Evolutionary conservation across 1,284 basidiomycete species (phyloP), one percentile per base, ranked within the genome.

Genomic region (Binderoboletus segoi): DNA sequence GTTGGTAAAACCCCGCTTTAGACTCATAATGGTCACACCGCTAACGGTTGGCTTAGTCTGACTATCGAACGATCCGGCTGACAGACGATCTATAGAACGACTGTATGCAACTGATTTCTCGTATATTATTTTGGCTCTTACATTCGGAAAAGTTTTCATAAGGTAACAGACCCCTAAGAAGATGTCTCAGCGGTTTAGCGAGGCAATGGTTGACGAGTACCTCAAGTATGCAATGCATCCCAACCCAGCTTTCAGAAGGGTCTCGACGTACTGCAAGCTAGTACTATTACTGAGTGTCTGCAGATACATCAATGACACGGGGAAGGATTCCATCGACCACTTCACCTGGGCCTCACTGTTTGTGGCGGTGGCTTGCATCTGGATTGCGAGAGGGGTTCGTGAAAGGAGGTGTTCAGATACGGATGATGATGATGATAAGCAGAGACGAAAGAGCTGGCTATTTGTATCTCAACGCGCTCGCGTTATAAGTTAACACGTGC

Each of bases 101-200:
- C 8, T 52, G 43, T 54, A 45, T 21, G 35, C 10, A 23, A 42
- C 12, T 47, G 10, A 7, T 51, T 26, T 43, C 30, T 32, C 18
- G 23, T 37, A 24, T 32, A 15, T 16, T 24, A 56, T 3, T n/a
- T n/a, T n/a, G 10, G 21, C 10, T 30, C 76, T 60, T 59, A 88
- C 89, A 85, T 69, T 87, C 82, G n/a, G 80, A 79, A 65, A 93
- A 93, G 63, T 92, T 91, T 48, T 92, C 89, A 33, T 87, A 84
- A 7, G 90, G 89, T 23, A 93, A 77, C 5, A 93, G 71, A 38
- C 70, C 71, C 56, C 72, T 71, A 58, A 54, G 28, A 53, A 45
- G 49, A 24, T 4, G 12, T 16, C 23, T 67, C 42, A 58, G 64
- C 48, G n/a, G 23, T 43, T 26, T 42, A 47, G 21, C 15, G 32